Evolutionary conservation across 805 yeast genomes (phyloP), one percentile per base, ranked within the genome.

Genomic region (Nakazawaea pomicola): DNA sequence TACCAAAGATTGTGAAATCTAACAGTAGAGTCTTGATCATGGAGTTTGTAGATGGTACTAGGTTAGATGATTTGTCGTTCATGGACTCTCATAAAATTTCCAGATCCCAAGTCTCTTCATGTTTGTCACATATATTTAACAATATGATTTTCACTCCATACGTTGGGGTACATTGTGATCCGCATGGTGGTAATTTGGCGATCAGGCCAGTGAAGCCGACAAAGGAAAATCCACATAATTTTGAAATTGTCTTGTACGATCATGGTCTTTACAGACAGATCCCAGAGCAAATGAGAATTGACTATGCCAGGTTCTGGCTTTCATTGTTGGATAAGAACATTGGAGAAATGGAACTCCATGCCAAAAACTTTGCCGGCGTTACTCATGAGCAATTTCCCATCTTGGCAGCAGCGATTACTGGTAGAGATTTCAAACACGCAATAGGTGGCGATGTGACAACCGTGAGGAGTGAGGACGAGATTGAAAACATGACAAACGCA

Each of bases 141-240:
- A 81, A 79, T 55, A 93, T 93, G 99, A 88, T 93, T 30, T 93
- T 93, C 65, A 83, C 95, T 2, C 95, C 96, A 0, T 81, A 79
- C 20, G 95, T 88, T 17, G 87, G 91, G 1, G 75, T 93, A 32
- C 99, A 93, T 58, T 93, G 99, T 64, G 99, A 93, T 58, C 99
- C 99, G 1, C 99, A 93, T 58, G 96, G 95, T 9, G 99, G 99
- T 0, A 93, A 93, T 54, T 66, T 93, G 45, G 96, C 98, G 0
- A 87, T 93, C 17, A 67, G 89, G 42, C 62, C 70, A 25, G 61
- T 70, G 6, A 52, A 52, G 14, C 52, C 54, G 23, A 49, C 45
- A 28, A 46, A 35, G 14, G 29, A 7, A 9, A 65, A 68, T 20
- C 62, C 64, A 4, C 88, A 82, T 55, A 90, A 91, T 57, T 93